Conservation (phyloP, 805 yeast species). For the Zygosaccharomyces rouxii region DNA sequence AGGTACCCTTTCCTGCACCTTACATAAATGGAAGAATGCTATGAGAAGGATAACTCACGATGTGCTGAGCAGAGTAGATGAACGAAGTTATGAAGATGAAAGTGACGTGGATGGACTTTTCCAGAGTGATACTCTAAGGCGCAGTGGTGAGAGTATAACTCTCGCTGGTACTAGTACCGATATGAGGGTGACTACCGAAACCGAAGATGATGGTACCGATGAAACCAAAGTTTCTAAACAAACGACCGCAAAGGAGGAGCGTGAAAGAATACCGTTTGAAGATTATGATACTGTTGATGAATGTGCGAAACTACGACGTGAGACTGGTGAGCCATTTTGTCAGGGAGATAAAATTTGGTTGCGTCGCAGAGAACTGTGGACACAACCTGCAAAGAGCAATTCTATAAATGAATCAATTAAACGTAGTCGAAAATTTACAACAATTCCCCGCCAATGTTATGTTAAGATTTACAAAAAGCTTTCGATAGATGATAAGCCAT, state of each 20-base stretch:
- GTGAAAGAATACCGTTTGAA: constrained; percentile 22
- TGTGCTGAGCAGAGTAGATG: constrained; percentile 22
- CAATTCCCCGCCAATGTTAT: constrained; percentile 48
- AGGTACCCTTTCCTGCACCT: constrained; percentile 12
- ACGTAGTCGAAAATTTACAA: constrained; percentile 22
- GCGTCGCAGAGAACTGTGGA: constrained; percentile 65
- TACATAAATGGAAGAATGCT: constrained; percentile 23
- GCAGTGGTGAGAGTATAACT: constrained; percentile 16
- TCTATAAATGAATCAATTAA: constrained; percentile 14
- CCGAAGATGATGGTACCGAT: constrained; percentile 15
- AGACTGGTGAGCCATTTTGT: constrained; percentile 40
- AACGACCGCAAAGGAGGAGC: constrained; percentile 18
- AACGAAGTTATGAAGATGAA: constrained; percentile 10
- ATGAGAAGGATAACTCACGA: constrained; percentile 23
- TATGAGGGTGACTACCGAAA: constrained; percentile 26
- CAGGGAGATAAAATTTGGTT: constrained; percentile 67
- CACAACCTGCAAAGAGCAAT: constrained; percentile 29
- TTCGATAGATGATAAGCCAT: constrained; percentile 62
- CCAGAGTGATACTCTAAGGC: constrained; percentile 13
- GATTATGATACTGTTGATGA: constrained; percentile 35
- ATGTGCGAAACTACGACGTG: constrained; percentile 29
- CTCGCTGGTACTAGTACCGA: constrained; percentile 17
- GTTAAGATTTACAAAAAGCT: constrained; percentile 61
- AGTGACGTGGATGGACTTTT: constrained; percentile 23
- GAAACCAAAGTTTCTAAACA: constrained; percentile 8